Conservation (phyloP, 1,284 basidiomycete genomes). For the Trichosporon asahii region DNA sequence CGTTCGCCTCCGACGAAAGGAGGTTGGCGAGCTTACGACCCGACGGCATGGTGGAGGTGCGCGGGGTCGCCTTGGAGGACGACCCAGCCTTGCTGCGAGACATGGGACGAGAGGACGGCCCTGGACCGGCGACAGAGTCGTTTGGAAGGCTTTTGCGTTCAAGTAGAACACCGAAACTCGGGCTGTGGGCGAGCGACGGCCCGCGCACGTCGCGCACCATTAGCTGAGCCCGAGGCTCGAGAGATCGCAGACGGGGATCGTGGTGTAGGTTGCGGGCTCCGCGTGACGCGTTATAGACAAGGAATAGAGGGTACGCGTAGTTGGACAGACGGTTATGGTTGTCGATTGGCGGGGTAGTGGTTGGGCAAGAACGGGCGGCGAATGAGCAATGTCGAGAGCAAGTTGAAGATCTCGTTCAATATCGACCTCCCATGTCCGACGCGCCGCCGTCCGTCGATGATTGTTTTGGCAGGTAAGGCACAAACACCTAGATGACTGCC, state of each 20-base stretch:
- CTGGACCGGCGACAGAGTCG: background rate
- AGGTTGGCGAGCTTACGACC: background rate
- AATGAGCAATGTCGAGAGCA: background rate
- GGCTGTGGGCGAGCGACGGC: constrained; percentile 15
- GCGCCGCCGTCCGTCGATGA: background rate
- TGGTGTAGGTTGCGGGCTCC: background rate
- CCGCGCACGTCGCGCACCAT: constrained; percentile 20
- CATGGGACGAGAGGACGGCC: background rate
- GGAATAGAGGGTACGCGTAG: background rate
- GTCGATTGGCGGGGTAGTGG: background rate
- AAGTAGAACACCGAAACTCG: background rate
- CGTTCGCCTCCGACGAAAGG: background rate
- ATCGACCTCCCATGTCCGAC: background rate
- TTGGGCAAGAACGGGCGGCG: background rate
- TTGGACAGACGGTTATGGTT: constrained; percentile 4
- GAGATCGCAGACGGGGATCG: background rate
- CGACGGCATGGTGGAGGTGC: background rate
- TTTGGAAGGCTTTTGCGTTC: background rate
- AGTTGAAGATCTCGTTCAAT: background rate
- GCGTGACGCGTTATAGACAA: background rate
- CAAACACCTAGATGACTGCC: background rate
- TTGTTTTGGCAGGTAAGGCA: constrained; percentile 8
- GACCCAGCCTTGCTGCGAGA: background rate
- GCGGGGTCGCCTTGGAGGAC: background rate
- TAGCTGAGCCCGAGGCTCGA: background rate